A percentile compares a stretch with the other conserved stretches of the same genome.
These are phyloP conservation scores for Phialophora tarda DNA, from an alignment of 2,329 filamentous ascomycete species.

Conservation along the genomic window DNA sequence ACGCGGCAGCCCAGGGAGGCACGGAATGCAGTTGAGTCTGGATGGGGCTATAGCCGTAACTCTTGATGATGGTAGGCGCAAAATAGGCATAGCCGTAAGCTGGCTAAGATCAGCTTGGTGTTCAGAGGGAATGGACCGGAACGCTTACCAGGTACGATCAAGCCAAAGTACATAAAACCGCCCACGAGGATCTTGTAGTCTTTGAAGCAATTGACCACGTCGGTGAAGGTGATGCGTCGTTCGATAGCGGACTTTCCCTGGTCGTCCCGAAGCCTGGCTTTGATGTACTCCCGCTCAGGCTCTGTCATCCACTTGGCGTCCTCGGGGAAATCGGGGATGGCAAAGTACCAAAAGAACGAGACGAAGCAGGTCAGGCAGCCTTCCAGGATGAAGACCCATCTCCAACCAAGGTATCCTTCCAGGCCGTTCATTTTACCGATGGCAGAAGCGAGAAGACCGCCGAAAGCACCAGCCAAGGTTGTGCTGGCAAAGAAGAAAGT, in stretches of 20 bases:
- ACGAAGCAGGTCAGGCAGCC: conserved; percentile 68
- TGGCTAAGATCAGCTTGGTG: conserved; percentile 12
- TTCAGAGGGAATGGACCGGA: neutral
- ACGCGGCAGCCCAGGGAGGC: conserved; percentile 49
- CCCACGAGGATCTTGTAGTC: conserved; percentile 76
- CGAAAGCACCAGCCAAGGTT: conserved; percentile 66
- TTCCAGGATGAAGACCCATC: conserved; percentile 65
- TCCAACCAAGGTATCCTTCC: conserved; percentile 62
- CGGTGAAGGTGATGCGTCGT: conserved; percentile 62
- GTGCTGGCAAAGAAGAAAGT: conserved; percentile 88
- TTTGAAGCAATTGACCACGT: conserved; percentile 69
- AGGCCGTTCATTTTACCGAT: conserved; percentile 64
- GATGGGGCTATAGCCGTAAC: conserved; percentile 64
- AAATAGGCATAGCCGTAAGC: conserved; percentile 71
- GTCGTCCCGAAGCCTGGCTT: conserved; percentile 69
- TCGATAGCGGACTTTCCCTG: conserved; percentile 71
- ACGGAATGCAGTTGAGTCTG: conserved; percentile 61
- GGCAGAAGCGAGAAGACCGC: conserved; percentile 65
- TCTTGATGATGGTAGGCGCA: conserved; percentile 71
- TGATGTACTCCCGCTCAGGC: conserved; percentile 72
- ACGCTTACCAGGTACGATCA: conserved; percentile 65
- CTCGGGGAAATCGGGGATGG: conserved; percentile 76
- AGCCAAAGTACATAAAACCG: conserved; percentile 80
- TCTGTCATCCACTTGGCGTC: conserved; percentile 72
- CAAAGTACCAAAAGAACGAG: conserved; percentile 69